Base-by-base conservation (phyloP, 2,329 filamentous ascomycete species). In the Neophaeococcomyces mojaviensis region DNA sequence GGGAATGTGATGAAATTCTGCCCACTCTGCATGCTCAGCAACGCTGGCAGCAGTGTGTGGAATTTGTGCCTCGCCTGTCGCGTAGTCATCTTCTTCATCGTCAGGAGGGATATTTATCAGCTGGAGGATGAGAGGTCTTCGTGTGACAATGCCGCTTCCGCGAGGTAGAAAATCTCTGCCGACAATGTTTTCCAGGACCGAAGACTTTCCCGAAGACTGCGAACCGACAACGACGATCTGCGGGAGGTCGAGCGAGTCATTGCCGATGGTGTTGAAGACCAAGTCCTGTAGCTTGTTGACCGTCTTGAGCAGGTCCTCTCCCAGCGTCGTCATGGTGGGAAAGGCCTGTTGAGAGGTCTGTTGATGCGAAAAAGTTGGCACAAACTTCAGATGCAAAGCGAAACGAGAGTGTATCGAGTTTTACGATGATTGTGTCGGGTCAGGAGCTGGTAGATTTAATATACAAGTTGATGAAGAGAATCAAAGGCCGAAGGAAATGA, bases 201-300 rank as follows among this genome's bases (percentile, higher is more conserved):
- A 97, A 13, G 90, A 97, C 73, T 98, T 98, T 63, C 92, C 92
- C 47, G 92, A 94, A 9, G 92, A 97, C 70, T 98, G 92, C 50
- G 92, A 98, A 54, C 92, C 92, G 59, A 98, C 92, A 50, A 98
- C 92, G 55, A 98, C 92, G 77, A 98, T 98, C 72, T 98, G 92
- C 49, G 92, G 92, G 48, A 98, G 74, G 69, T 98, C 92, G 51
- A 98, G 78, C 44, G 90, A 97, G 68, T 98, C 92, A 73, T 89
- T 97, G 69, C 92, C 92, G 68, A 98, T 98, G 58, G 92, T 98
- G 72, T 98, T 98, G 76, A 98, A 98, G 62, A 98, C 92, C 63
- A 98, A 72, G 69, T 97, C 92, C 70, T 98, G 92, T 62, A 98
- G 77, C 76, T 94, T 94, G 76, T 98, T 98, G 72, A 98, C 92